Conservation (phyloP, 768 basidiomycete genomes). For the Lentinula aciculospora region DNA sequence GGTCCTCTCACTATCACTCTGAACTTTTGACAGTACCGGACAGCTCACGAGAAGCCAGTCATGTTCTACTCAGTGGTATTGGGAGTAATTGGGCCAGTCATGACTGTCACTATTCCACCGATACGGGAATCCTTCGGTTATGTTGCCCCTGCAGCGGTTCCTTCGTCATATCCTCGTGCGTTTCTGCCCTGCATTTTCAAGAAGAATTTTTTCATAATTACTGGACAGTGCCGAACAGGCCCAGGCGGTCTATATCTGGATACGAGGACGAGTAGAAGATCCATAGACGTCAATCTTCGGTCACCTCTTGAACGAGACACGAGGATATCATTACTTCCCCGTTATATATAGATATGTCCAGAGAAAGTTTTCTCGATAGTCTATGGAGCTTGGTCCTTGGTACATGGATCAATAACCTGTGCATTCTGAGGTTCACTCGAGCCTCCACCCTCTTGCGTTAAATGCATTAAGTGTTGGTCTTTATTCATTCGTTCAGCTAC, state of each 20-base stretch:
- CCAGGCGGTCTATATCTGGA: conserved; percentile 62
- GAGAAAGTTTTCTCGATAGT: too few relatives aligned
- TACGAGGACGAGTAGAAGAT: conserved; percentile 52
- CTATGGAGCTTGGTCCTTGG: too few relatives aligned
- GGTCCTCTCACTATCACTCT: not conserved
- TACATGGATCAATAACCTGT: too few relatives aligned
- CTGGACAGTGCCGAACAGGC: conserved; percentile 60
- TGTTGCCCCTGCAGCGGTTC: conserved; percentile 59
- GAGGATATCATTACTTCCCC: not conserved
- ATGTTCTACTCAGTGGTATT: conserved; percentile 83
- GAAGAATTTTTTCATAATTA: not conserved
- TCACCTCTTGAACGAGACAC: not conserved
- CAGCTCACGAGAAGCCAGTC: conserved; percentile 87
- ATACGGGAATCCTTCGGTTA: conserved; percentile 71
- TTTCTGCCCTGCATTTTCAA: conserved; percentile 10
- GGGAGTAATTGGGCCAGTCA: conserved; percentile 68
- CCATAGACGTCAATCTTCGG: not conserved
- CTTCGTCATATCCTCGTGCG: conserved; percentile 78
- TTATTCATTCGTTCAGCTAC: not conserved
- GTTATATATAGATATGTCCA: too few relatives aligned
- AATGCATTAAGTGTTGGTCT: not conserved
- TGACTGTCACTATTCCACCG: conserved; percentile 74
- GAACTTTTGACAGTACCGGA: conserved; percentile 60
- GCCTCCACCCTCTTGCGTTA: too few relatives aligned
- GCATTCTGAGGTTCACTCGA: too few relatives aligned